phyloP scores from a whole-genome alignment of 2,329 filamentous ascomycete species.

The Raffaelea ambrosiae region DNA sequence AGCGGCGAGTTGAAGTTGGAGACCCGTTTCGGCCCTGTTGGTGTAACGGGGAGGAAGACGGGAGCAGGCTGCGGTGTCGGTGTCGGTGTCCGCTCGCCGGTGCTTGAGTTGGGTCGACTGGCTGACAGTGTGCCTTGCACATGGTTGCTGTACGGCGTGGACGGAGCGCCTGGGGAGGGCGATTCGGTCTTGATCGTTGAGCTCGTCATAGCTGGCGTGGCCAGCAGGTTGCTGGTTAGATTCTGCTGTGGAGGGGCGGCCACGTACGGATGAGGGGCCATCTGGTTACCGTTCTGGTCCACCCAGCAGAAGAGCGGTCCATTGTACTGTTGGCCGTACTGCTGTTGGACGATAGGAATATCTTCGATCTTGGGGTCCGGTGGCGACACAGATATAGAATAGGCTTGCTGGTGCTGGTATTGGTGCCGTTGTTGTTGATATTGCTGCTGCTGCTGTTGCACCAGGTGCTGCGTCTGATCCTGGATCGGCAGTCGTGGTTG shows the following conservation, averaged over 20 bases:
- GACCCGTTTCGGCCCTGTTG: slow-evolving; percentile 15
- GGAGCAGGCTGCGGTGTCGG: slow-evolving; percentile 11
- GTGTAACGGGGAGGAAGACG: slow-evolving; percentile 23
- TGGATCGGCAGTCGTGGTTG: background rate
- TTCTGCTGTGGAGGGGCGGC: no score
- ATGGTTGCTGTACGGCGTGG: slow-evolving; percentile 8
- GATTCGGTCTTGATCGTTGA: background rate
- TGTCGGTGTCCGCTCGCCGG: slow-evolving; percentile 6
- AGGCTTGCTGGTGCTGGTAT: background rate
- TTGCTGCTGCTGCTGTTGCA: background rate
- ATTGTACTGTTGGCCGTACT: background rate
- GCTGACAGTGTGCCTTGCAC: background rate
- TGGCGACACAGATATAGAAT: background rate
- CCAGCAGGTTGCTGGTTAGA: background rate
- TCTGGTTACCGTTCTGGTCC: background rate
- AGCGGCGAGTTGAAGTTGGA: slow-evolving; percentile 38
- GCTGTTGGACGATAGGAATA: background rate
- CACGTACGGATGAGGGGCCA: no score
- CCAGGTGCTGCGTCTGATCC: background rate
- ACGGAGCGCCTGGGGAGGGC: background rate
- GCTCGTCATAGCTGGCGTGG: background rate
- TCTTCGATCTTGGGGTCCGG: background rate
- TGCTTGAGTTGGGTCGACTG: background rate
- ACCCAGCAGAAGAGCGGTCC: background rate
- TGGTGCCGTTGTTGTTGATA: background rate